Conservation (phyloP, 2,329 filamentous ascomycete species). For the Hymenoscyphus salicellus region DNA sequence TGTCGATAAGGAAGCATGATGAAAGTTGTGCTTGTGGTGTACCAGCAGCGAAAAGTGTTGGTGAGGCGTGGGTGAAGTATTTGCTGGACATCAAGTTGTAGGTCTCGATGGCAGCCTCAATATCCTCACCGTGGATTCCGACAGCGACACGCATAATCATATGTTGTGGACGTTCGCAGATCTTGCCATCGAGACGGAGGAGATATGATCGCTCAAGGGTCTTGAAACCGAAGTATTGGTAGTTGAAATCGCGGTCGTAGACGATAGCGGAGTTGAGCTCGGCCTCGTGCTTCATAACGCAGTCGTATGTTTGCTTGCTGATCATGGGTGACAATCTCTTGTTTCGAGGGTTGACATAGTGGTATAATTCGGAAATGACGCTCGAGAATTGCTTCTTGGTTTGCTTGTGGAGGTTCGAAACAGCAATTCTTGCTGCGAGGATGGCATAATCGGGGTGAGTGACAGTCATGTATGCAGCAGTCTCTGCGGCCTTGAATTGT, state of each 20-base stretch:
- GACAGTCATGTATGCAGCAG: constrained; percentile 98
- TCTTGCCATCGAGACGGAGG: constrained; percentile 90
- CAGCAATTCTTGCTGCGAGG: constrained; percentile 94
- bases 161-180: constrained; percentile 95
- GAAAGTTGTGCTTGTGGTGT: constrained; percentile 93
- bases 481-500: constrained; percentile 79
- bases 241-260: constrained; percentile 99
- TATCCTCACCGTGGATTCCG: constrained; percentile 91
- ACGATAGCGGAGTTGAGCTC: constrained; percentile 98
- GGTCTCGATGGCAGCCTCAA: constrained; percentile 93
- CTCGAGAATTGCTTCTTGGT: constrained; percentile 99
- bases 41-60: constrained; percentile 96
- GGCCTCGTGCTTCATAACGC: constrained; percentile 91
- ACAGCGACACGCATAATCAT: constrained; percentile 99
- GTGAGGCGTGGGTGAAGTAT: constrained; percentile 96
- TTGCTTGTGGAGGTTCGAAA: constrained; percentile 99
- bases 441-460: constrained; percentile 99
- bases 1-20: constrained; percentile 98
- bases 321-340: constrained; percentile 86
- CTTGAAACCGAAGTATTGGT: constrained; percentile 99
- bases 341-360: constrained; percentile 96
- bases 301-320: constrained; percentile 83
- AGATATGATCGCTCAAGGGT: constrained; percentile 97
- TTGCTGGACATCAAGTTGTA: constrained; percentile 99
- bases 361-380: constrained; percentile 87